Evolutionary conservation across 306 rosid species (phyloP).

Genomic region (Albizia julibrissin): DNA sequence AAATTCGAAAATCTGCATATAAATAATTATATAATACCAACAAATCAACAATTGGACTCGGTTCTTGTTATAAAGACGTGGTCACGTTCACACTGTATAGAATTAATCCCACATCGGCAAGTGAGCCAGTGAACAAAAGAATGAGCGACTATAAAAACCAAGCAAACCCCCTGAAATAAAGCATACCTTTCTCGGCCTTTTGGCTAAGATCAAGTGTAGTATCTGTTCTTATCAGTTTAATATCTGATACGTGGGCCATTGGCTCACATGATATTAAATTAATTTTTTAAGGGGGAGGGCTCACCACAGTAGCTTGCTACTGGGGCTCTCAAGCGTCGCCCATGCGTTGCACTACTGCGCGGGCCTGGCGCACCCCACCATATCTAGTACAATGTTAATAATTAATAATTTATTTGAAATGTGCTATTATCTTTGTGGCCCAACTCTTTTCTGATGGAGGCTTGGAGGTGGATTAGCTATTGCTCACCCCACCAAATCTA

Average conservation of each 20-base stretch:
- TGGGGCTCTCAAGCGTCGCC: background rate
- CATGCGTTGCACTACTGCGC: background rate
- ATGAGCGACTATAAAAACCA: background rate
- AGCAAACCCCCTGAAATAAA: rapidly evolving
- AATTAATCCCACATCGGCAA: background rate
- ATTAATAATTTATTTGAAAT: too few species aligned
- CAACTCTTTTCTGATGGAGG: too few species aligned
- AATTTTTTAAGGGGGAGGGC: background rate
- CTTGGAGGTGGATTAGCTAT: too few species aligned
- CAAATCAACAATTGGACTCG: background rate
- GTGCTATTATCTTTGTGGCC: too few species aligned
- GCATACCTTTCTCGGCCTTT: background rate
- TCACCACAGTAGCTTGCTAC: background rate
- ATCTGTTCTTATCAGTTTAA: background rate
- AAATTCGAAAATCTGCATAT: background rate
- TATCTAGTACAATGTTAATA: background rate
- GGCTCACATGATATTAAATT: background rate
- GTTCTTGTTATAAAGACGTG: background rate
- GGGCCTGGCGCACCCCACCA: background rate
- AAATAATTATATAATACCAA: background rate
- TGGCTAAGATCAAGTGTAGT: background rate
- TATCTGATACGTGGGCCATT: background rate
- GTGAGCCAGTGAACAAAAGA: background rate
- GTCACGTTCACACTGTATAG: background rate
- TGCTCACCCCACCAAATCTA: too few species aligned